phyloP scores from a whole-genome alignment of 257 asterid genomes.

The Penstemon eatonii region DNA sequence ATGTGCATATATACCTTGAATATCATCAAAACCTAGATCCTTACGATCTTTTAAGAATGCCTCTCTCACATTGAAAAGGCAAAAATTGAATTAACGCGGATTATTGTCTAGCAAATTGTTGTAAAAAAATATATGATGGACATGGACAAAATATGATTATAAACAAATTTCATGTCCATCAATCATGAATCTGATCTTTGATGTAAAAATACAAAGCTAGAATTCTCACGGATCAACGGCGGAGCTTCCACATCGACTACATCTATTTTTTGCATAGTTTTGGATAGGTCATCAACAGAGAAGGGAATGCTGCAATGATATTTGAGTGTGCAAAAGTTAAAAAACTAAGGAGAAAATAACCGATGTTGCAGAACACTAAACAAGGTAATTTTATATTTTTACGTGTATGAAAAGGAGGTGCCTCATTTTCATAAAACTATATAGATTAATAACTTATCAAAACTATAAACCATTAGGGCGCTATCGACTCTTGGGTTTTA shows the following conservation, averaged over 20 bases:
- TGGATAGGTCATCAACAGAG: constrained; percentile 95
- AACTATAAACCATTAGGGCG: not conserved
- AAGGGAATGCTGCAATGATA: constrained; percentile 82
- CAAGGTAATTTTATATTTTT: not conserved
- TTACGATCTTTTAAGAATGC: constrained; percentile 33
- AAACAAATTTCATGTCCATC: constrained; percentile 21
- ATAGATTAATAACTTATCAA: not conserved
- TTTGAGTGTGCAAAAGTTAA: constrained; percentile 14
- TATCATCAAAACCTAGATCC: constrained; percentile 44
- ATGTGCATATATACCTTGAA: constrained; percentile 41
- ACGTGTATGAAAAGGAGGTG: not conserved
- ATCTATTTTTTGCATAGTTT: constrained; percentile 76
- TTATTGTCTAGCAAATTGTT: constrained; percentile 38
- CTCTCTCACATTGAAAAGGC: constrained; percentile 50
- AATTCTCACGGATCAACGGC: constrained; percentile 86
- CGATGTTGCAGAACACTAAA: not conserved
- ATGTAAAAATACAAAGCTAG: constrained; percentile 84
- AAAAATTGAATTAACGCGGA: constrained; percentile 43
- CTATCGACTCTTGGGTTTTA: too few species aligned
- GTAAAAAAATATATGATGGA: constrained; percentile 40
- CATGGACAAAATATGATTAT: constrained; percentile 33
- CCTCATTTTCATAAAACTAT: not conserved
- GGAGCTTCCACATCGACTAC: constrained; percentile 88
- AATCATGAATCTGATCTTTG: constrained; percentile 57
- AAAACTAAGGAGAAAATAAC: not conserved